A percentile compares a stretch with the other conserved stretches of the same genome.
These are phyloP conservation scores for Ceratocystis harringtonii DNA, from an alignment of 2,329 filamentous ascomycete species.

Conservation along the genomic window DNA sequence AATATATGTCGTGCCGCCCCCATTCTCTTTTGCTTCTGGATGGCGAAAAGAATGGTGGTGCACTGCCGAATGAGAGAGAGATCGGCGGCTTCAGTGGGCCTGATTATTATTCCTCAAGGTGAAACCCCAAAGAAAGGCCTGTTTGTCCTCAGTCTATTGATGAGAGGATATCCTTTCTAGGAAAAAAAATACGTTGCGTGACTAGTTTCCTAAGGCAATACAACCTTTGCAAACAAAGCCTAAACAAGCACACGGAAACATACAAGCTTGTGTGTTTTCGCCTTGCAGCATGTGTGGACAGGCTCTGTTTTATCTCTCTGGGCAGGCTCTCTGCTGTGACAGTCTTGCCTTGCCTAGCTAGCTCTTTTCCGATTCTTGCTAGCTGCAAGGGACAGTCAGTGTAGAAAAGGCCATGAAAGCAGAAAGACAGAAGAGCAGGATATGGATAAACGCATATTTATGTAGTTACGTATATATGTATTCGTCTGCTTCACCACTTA, in stretches of 20 bases:
- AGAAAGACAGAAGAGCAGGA: not conserved
- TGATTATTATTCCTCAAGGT: too few relatives aligned
- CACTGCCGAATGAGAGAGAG: too few relatives aligned
- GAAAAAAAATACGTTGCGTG: not conserved
- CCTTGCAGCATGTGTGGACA: not conserved
- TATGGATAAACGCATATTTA: not conserved
- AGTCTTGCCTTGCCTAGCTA: not conserved
- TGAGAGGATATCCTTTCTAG: not conserved
- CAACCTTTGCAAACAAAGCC: too few relatives aligned
- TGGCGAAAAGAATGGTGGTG: too few relatives aligned
- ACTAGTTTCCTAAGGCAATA: not conserved
- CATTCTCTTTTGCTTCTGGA: too few relatives aligned
- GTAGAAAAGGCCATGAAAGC: too few relatives aligned
- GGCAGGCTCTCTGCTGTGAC: not conserved
- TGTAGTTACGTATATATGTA: not conserved
- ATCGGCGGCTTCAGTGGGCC: too few relatives aligned
- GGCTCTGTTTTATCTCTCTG: not conserved
- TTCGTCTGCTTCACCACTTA: too few relatives aligned
- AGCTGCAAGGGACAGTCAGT: not conserved
- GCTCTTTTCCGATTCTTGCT: not conserved
- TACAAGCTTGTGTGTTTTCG: not conserved
- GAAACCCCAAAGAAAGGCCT: not conserved
- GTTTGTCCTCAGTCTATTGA: not conserved
- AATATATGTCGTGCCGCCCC: not conserved
- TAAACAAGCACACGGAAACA: not conserved